Percentiles rank a stretch among this genome's conserved stretches.
Conservation (phyloP, 2,329 filamentous ascomycete genomes). For the Ascosphaera apis region DNA sequence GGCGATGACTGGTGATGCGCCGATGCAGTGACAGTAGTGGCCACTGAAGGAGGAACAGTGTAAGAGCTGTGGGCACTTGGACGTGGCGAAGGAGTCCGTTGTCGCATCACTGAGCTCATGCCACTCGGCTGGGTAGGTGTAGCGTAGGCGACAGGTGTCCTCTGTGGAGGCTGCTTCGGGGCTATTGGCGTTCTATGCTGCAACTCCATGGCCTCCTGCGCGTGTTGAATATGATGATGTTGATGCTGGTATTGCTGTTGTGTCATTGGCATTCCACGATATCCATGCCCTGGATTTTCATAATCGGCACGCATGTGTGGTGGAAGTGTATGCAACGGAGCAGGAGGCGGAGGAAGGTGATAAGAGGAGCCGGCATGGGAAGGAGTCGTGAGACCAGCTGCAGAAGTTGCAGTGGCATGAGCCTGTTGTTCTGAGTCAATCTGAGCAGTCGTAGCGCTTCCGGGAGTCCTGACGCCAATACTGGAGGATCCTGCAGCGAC, state of each 20-base stretch:
- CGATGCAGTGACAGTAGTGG: neutral
- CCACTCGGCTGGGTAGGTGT: neutral
- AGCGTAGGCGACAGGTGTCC: neutral
- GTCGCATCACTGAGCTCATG: neutral
- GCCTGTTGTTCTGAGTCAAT: neutral
- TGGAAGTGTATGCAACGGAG: neutral
- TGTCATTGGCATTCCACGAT: neutral
- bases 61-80: neutral
- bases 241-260: neutral
- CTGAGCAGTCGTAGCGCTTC: neutral
- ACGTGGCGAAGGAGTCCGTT: neutral
- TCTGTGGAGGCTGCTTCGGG: neutral
- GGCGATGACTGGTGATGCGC: conserved; percentile 16
- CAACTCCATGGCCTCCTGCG: neutral
- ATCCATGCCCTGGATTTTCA: neutral
- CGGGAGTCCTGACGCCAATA: neutral
- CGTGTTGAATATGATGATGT: neutral
- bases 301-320: neutral
- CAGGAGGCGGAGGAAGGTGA: neutral
- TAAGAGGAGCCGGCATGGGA: neutral
- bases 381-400: neutral
- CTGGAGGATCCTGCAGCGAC: conserved; percentile 15
- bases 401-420: neutral
- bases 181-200: neutral
- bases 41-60: neutral